Evolutionary conservation across 148 eudicot species (phyloP).

Genomic region (Chenopodium formosanum): DNA sequence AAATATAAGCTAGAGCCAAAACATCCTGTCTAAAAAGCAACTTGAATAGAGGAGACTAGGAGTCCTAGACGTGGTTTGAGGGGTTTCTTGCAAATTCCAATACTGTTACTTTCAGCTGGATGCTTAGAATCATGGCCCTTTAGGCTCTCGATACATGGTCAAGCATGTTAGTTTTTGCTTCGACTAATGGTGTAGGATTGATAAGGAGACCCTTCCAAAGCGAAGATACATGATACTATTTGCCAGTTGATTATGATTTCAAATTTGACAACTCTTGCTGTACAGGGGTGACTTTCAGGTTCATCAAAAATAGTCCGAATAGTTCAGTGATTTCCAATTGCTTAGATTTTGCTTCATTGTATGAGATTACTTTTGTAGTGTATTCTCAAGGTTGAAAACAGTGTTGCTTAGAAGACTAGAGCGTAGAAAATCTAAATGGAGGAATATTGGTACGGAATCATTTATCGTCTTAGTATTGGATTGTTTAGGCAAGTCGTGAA

Average conservation of each 20-base stretch:
- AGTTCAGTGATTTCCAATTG: neutral
- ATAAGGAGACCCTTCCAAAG: neutral
- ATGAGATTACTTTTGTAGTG: neutral
- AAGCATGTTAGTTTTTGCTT: neutral
- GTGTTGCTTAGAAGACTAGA: neutral
- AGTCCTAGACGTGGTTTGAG: conserved; percentile 3
- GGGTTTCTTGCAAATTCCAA: neutral
- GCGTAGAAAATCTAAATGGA: neutral
- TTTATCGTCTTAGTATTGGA: neutral
- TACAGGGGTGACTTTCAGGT: neutral
- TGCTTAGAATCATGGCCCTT: neutral
- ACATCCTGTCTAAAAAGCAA: neutral
- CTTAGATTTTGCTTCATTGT: neutral
- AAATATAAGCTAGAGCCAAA: no score
- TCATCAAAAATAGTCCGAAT: neutral
- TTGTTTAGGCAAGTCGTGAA: neutral
- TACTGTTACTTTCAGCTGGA: neutral
- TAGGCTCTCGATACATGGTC: neutral
- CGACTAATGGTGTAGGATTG: neutral
- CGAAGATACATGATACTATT: neutral
- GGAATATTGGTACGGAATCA: neutral
- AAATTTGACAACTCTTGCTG: neutral
- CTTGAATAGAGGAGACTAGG: neutral
- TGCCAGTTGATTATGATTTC: neutral
- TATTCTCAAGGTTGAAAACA: neutral